Evolutionary conservation across 106 monocot species (phyloP).

Genomic region (Dendrobium catenatum): DNA sequence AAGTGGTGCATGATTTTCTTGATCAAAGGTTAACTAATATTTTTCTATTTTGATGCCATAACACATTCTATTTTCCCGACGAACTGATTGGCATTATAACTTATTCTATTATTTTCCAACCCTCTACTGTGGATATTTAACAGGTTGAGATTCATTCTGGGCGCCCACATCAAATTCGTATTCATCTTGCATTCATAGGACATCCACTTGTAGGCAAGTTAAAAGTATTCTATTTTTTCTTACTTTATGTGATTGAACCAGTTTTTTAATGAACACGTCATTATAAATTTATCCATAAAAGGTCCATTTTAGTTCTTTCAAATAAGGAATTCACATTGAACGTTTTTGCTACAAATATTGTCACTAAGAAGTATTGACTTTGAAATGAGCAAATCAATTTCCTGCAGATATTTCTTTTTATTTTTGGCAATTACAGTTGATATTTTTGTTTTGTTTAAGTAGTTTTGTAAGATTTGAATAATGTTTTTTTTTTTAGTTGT

Average conservation of each 20-base stretch:
- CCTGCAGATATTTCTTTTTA: not conserved
- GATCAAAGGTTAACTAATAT: no score
- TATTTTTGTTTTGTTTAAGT: not conserved
- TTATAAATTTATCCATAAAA: not conserved
- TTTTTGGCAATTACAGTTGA: not conserved
- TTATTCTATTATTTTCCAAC: not conserved
- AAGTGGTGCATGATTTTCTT: no score
- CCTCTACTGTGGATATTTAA: constrained; percentile 4
- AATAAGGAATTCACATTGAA: not conserved
- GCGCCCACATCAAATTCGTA: constrained; percentile 91
- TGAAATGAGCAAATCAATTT: not conserved
- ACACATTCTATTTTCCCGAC: not conserved
- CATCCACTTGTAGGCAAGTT: constrained; percentile 79
- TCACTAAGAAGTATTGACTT: not conserved
- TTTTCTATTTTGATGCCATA: no score
- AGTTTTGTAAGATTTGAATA: not conserved
- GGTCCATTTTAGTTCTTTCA: not conserved
- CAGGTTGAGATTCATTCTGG: constrained; percentile 93
- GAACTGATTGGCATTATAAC: not conserved
- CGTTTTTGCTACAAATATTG: not conserved
- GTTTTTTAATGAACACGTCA: not conserved
- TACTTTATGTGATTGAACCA: not conserved
- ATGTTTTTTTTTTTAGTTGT: not conserved
- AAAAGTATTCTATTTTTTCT: not conserved
- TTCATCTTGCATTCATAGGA: constrained; percentile 84